Evolutionary conservation across 2,329 filamentous ascomycete species (phyloP).

Genomic region (Penicillium sp.): DNA sequence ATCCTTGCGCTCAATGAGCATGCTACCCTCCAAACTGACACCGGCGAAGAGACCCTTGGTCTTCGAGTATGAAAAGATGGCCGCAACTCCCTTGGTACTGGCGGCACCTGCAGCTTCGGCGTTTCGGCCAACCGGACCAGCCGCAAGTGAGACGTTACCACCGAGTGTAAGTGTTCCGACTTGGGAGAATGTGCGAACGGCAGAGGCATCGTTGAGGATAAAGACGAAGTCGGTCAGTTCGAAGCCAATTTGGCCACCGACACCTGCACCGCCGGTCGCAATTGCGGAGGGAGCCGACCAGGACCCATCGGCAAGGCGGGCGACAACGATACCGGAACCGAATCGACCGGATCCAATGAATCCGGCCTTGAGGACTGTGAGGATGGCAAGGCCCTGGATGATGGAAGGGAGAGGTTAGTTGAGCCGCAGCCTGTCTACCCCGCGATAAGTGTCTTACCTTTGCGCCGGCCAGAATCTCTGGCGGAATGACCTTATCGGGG

Average conservation of each 20-base stretch:
- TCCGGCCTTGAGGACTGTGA: slow-evolving; percentile 56
- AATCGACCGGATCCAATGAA: slow-evolving; percentile 56
- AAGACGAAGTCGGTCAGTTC: slow-evolving; percentile 78
- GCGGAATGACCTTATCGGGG: slow-evolving; percentile 96
- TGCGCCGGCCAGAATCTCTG: slow-evolving; percentile 83
- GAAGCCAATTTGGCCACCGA: slow-evolving; percentile 57
- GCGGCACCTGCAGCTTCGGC: slow-evolving; percentile 95
- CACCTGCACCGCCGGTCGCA: slow-evolving; percentile 53
- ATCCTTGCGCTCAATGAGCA: slow-evolving; percentile 91
- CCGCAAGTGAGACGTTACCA: slow-evolving; percentile 94
- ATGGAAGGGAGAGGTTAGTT: slow-evolving; percentile 12
- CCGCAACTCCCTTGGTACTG: slow-evolving; percentile 84
- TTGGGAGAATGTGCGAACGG: slow-evolving; percentile 93
- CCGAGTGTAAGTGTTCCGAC: slow-evolving; percentile 88
- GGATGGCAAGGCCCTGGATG: slow-evolving; percentile 52
- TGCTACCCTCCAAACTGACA: slow-evolving; percentile 90
- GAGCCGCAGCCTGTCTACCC: slow-evolving; percentile 6
- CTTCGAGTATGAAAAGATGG: slow-evolving; percentile 96
- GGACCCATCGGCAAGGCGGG: slow-evolving; percentile 52
- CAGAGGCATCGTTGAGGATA: slow-evolving; percentile 88
- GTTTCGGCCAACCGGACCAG: slow-evolving; percentile 90
- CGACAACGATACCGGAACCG: slow-evolving; percentile 55
- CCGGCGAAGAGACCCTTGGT: slow-evolving; percentile 97
- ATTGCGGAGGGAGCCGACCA: slow-evolving; percentile 58
- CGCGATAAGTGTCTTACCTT: slow-evolving; percentile 64